Percentiles rank a stretch among this genome's conserved stretches.
phyloP scores from a whole-genome alignment of 257 asterid genomes.

The Primulina tabacum region DNA sequence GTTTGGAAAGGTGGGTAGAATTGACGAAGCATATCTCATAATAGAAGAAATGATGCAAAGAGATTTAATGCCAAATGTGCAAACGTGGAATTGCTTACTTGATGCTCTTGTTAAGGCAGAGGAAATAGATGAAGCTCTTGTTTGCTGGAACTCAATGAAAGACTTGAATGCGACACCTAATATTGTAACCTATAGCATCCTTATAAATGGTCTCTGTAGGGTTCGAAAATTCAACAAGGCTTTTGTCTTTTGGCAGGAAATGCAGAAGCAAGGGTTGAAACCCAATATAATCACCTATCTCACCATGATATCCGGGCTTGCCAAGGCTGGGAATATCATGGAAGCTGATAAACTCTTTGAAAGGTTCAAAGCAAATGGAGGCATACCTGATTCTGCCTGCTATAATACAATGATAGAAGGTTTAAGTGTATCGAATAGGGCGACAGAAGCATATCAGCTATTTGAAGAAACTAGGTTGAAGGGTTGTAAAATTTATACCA shows the following conservation, averaged over 20 bases:
- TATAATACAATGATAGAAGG: slow-evolving; percentile 90
- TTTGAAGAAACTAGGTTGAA: slow-evolving; percentile 81
- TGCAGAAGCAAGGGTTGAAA: slow-evolving; percentile 84
- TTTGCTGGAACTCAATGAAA: slow-evolving; percentile 88
- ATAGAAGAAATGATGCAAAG: slow-evolving; percentile 94
- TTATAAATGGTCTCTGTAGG: slow-evolving; percentile 81
- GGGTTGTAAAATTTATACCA: slow-evolving; percentile 73
- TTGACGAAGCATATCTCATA: slow-evolving; percentile 90
- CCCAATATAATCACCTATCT: slow-evolving; percentile 71
- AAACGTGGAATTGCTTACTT: slow-evolving; percentile 96
- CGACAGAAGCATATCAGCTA: slow-evolving; percentile 69
- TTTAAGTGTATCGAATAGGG: slow-evolving; percentile 67
- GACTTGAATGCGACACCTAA: slow-evolving; percentile 74
- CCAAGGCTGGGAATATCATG: slow-evolving; percentile 81
- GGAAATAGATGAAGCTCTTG: slow-evolving; percentile 91
- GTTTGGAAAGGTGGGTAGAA: slow-evolving; percentile 91
- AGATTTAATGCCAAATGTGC: slow-evolving; percentile 61
- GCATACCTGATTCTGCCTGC: slow-evolving; percentile 88
- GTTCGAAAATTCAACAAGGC: slow-evolving; percentile 92
- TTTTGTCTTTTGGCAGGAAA: slow-evolving; percentile 95
- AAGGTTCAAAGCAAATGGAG: slow-evolving; percentile 74
- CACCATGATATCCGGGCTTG: slow-evolving; percentile 93
- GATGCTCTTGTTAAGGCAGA: slow-evolving; percentile 91
- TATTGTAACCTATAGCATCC: slow-evolving; percentile 58
- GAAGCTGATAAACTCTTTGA: slow-evolving; percentile 74